Percentiles rank a stretch among this genome's conserved stretches.
phyloP scores from a whole-genome alignment of 1,139 yeast species.

The Candida albicans region DNA sequence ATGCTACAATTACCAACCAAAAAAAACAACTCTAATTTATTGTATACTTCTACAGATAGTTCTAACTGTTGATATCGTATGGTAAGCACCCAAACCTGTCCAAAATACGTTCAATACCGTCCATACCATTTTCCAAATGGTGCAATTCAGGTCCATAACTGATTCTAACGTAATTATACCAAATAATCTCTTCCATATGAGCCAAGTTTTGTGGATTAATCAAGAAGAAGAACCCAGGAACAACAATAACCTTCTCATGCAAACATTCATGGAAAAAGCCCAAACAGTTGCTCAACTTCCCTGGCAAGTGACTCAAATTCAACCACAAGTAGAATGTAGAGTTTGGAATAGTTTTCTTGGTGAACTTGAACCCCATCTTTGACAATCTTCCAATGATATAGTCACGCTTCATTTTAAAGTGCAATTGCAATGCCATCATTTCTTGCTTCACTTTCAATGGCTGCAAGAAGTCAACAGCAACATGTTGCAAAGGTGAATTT shows the following conservation, averaged over 20 bases:
- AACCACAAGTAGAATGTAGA: conserved; percentile 69
- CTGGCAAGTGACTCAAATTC: conserved; percentile 58
- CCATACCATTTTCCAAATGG: conserved; percentile 61
- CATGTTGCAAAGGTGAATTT: conserved; percentile 65
- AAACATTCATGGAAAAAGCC: conserved; percentile 71
- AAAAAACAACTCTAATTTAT: too few species aligned
- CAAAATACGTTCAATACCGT: conserved; percentile 61
- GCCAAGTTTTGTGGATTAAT: conserved; percentile 65
- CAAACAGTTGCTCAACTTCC: conserved; percentile 58
- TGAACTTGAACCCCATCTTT: conserved; percentile 59
- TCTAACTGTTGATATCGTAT: conserved; percentile 18
- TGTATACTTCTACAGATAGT: too few species aligned
- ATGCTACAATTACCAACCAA: too few species aligned
- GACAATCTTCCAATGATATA: conserved; percentile 53
- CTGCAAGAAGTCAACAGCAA: conserved; percentile 58
- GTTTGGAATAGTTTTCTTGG: conserved; percentile 50
- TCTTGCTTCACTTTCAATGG: conserved; percentile 53
- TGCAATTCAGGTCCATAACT: conserved; percentile 66
- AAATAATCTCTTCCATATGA: conserved; percentile 59
- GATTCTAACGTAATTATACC: conserved; percentile 63
- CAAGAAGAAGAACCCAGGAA: conserved; percentile 68
- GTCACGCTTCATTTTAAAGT: conserved; percentile 62
- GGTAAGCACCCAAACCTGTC: conserved; percentile 46
- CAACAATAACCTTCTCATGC: conserved; percentile 63
- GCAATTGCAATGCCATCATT: conserved; percentile 61